Evolutionary conservation across 495 filamentous ascomycete species (phyloP).

Genomic region (Aspergillus incahuasiensis): DNA sequence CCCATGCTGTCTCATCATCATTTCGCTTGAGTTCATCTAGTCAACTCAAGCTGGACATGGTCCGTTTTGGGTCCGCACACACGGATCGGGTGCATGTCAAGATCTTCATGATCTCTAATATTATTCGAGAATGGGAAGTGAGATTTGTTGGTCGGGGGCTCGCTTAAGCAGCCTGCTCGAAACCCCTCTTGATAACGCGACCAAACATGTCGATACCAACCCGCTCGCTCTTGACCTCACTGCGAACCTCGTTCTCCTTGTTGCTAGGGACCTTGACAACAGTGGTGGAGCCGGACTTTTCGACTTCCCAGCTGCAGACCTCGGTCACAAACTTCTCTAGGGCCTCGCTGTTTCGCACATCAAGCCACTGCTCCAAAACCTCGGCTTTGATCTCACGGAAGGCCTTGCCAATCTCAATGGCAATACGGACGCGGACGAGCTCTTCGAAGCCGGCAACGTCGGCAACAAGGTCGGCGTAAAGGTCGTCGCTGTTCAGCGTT

Average conservation of each 20-base stretch:
- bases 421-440: constrained; percentile 86
- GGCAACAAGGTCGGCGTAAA: constrained; percentile 92
- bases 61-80: constrained; percentile 8
- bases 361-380: constrained; percentile 83
- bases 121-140: neutral
- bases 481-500: constrained; percentile 85
- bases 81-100: constrained; percentile 10
- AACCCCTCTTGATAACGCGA: constrained; percentile 79
- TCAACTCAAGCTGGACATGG: constrained; percentile 10
- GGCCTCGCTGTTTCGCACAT: constrained; percentile 61
- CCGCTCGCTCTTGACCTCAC: constrained; percentile 90
- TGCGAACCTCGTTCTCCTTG: constrained; percentile 97
- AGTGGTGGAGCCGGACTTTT: constrained; percentile 33
- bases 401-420: constrained; percentile 80
- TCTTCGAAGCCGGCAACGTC: constrained; percentile 97
- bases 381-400: constrained; percentile 75
- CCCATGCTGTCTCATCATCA: constrained; percentile 26
- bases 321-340: constrained; percentile 77
- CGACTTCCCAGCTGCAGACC: constrained; percentile 83
- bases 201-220: constrained; percentile 76
- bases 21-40: constrained; percentile 19
- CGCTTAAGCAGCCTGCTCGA: constrained; percentile 74
- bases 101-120: constrained; percentile 16
- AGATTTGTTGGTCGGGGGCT: neutral
- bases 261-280: constrained; percentile 79